Percentiles rank a stretch among this genome's conserved stretches.
Evolutionary conservation across 345 rosid species (phyloP).

Genomic region (Mercurialis annua): DNA sequence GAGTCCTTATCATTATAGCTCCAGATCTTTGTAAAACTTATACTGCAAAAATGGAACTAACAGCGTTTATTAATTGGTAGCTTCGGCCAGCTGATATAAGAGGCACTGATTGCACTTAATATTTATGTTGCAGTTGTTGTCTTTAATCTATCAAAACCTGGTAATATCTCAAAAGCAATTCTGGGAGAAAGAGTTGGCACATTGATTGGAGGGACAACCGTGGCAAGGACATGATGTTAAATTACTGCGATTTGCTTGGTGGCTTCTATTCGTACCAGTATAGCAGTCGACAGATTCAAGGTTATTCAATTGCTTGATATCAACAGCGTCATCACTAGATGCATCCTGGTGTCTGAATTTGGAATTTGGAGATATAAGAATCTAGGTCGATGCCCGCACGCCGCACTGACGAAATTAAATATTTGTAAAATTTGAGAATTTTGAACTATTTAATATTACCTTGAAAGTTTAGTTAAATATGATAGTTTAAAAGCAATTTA

Average conservation of each 20-base stretch:
- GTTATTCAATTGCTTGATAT: constrained; percentile 8
- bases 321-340: neutral
- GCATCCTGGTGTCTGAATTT: constrained; percentile 9
- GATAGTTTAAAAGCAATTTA: no score
- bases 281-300: neutral
- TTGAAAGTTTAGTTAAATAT: no score
- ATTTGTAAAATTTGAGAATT: no score
- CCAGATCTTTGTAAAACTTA: neutral
- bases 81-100: neutral
- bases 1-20: neutral
- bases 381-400: no score
- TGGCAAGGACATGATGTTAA: constrained; percentile 26
- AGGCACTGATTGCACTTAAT: neutral
- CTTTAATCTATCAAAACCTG: constrained; percentile 73
- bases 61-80: neutral
- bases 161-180: constrained; percentile 86
- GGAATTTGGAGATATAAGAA: neutral
- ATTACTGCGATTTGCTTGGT: neutral
- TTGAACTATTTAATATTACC: no score
- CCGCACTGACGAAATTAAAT: no score
- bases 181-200: constrained; percentile 89
- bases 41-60: neutral
- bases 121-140: constrained; percentile 62
- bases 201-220: constrained; percentile 56
- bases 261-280: neutral